Conservation (phyloP, 1,284 basidiomycete species). For the Microbotryum scabiosae region DNA sequence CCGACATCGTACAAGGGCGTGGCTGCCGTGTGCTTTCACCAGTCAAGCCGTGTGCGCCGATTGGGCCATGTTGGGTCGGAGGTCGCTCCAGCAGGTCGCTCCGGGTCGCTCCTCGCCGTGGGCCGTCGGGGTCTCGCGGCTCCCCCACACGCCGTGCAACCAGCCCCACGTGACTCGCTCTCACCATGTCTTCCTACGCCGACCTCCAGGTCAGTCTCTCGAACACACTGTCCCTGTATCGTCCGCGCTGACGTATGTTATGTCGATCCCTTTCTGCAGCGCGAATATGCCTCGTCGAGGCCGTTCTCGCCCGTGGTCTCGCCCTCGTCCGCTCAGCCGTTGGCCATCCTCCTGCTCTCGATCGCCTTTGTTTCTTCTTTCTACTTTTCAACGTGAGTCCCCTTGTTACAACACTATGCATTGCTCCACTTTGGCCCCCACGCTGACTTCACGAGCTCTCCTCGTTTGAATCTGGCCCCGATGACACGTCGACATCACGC, state of each 20-base stretch:
- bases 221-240: too few relatives aligned
- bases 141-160: too few relatives aligned
- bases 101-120: too few relatives aligned
- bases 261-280: slow-evolving; percentile 39
- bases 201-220: neutral
- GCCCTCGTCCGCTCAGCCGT: slow-evolving; percentile 55
- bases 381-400: slow-evolving; percentile 73
- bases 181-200: neutral
- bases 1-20: too few relatives aligned
- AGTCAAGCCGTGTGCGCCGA: too few relatives aligned
- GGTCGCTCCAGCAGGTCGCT: too few relatives aligned
- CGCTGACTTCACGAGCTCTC: neutral
- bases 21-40: too few relatives aligned
- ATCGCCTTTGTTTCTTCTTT: slow-evolving; percentile 71
- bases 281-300: slow-evolving; percentile 49
- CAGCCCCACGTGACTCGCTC: neutral
- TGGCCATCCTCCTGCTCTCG: slow-evolving; percentile 63
- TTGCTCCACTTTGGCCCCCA: neutral
- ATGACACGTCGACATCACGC: neutral
- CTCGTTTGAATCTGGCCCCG: neutral
- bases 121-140: too few relatives aligned
- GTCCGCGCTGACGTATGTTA: too few relatives aligned
- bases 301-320: slow-evolving; percentile 62
- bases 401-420: neutral
- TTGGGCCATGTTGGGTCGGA: too few relatives aligned